Base-by-base conservation (phyloP, 345 rosid genomes). In the Brassica rapa region DNA sequence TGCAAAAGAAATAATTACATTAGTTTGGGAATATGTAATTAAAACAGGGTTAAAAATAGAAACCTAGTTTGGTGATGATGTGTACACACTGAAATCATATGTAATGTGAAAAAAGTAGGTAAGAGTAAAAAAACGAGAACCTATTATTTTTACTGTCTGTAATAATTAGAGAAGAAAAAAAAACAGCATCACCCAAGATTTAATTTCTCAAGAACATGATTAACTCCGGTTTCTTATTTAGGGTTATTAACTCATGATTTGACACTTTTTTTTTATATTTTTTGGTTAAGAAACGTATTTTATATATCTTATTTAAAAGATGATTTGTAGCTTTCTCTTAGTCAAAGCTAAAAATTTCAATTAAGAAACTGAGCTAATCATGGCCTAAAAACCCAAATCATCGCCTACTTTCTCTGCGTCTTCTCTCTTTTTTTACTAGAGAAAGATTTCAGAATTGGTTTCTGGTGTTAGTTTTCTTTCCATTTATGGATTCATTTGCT, bases 391-490 rank as follows among this genome's bases (percentile, higher is more conserved):
- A 11, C 67, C 10, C 12, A 43, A 74, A 70, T 75, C 59, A 75
- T 75, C 11, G 33, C 43, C 35, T 75, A 72, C 57, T 70, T 53
- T 74, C 70, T 66, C 15, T 67, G 59, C 69, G 21, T 57, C 41
- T 66, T 67, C 56, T 78, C 39, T 35, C 1, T 10, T 19, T 70
- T 7, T 21, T 66, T 11, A 33, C 25, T 14, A 11, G 63, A 55
- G 51, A 68, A 73, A 67, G 19, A 63, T 62, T 64, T 21, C 8
- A 64, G 32, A 70, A 23, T 7, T 65, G 83, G 73, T 75, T 12
- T 14, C 35, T 65, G 72, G 60, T 32, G 65, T 63, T 8, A 75
- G 57, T 70, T 75, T 70, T 56, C 59, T 75, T 80, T 80, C 80
- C 37, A 43, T 56, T 75, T 75, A 75, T 71, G 76, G 76, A 8